Base-by-base conservation (phyloP, 108 stramenopile species). In the Fistulifera pelliculosa region DNA sequence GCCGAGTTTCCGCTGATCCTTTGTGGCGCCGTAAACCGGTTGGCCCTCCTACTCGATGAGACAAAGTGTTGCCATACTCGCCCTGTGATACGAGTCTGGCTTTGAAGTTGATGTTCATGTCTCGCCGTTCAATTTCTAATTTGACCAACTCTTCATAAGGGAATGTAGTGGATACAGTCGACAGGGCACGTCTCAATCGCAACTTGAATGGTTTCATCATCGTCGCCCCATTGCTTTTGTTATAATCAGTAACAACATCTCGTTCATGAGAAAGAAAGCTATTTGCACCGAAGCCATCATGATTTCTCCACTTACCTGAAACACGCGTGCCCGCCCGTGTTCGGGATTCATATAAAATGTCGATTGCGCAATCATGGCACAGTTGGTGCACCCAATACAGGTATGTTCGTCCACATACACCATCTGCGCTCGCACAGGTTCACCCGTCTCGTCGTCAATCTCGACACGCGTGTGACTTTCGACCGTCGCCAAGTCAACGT, bases 281-380 rank as follows among this genome's bases (percentile, higher is more conserved):
- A n/a, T n/a, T n/a, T n/a, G n/a, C n/a, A n/a, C n/a, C n/a, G n/a
- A n/a, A n/a, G n/a, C n/a, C n/a, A n/a, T n/a, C n/a, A n/a, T n/a
- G n/a, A n/a, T n/a, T n/a, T n/a, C n/a, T n/a, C 31, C 3, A 35
- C 31, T 35, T 8, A 35, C 31, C 31, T 78, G 70, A 69, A 88
- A 94, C 1, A 94, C 90, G 23, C 94, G 71, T 11, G 92, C 92
- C 27, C 90, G 66, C 38, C 92, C 92, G 69, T 83, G 73, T 47
- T 92, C 90, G 12, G 75, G 58, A 21, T 96, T 75, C 94, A 96
- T 96, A 56, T 81, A 96, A 65, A 96, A 96, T 17, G 94, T 96
- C 17, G 71, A 74, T 44, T 85, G 88, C 0, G 94, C 90, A 58
- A 86, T 71, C 66, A 60, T 77, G 58, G 93, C 89, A 69, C 94